These are phyloP conservation scores for Astrocystis sublimbata DNA, from an alignment of 495 filamentous ascomycete species.

Conservation along the genomic window DNA sequence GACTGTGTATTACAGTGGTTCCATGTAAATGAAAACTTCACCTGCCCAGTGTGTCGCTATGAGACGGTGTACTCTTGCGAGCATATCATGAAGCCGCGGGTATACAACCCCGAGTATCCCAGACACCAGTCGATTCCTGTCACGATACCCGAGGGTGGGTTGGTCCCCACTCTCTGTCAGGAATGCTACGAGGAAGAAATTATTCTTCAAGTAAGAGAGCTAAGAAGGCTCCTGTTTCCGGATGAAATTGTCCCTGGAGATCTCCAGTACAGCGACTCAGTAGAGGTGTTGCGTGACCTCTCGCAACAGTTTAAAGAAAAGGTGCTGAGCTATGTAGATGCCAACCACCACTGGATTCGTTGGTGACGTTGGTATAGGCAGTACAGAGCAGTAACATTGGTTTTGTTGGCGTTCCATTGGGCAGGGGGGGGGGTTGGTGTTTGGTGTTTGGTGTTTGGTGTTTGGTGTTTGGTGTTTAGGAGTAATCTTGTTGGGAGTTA, in stretches of 20 bases:
- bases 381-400: no score
- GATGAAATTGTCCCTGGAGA: background rate
- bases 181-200: background rate
- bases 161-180: background rate
- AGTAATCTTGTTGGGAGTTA: no score
- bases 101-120: background rate
- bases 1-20: slow-evolving; percentile 6
- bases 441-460: no score
- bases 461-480: no score
- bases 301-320: background rate
- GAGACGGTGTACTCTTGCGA: background rate
- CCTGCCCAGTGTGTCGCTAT: slow-evolving; percentile 8
- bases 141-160: background rate
- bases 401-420: no score
- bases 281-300: background rate
- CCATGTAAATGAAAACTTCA: background rate
- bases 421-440: no score
- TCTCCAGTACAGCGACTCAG: background rate
- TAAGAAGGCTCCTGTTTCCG: background rate
- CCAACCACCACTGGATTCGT: background rate
- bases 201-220: no score
- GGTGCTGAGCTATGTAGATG: background rate
- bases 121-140: background rate
- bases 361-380: background rate
- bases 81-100: background rate